Conservation (phyloP, 257 asterid genomes). For the Solanum chiquidenum region DNA sequence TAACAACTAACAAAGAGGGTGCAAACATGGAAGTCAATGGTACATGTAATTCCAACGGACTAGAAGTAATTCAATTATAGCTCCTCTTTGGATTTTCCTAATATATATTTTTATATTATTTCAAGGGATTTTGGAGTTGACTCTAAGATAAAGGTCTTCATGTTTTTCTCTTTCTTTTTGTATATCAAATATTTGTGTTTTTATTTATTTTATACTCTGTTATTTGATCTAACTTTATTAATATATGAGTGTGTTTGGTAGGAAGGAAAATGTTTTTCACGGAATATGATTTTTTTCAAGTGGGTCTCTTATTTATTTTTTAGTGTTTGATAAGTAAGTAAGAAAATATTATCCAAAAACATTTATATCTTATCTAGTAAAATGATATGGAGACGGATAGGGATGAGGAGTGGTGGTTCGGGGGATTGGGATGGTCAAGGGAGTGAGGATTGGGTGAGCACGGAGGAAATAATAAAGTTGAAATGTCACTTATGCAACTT, state of each 20-base stretch:
- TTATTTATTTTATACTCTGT: not conserved
- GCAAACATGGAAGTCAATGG: not conserved
- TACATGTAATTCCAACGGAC: not conserved
- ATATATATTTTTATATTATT: no score
- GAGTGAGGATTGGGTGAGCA: not conserved
- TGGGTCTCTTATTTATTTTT: no score
- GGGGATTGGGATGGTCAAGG: not conserved
- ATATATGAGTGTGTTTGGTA: not conserved
- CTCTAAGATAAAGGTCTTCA: not conserved
- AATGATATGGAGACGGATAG: not conserved
- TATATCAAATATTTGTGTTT: not conserved
- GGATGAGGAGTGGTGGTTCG: not conserved
- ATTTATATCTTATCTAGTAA: not conserved
- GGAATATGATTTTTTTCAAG: not conserved
- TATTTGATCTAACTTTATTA: not conserved
- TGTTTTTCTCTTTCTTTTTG: not conserved
- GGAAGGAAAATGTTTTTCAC: not conserved
- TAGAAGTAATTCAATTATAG: not conserved
- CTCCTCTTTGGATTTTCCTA: not conserved
- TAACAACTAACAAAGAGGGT: not conserved
- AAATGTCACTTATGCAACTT: not conserved
- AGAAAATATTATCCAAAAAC: fast-evolving
- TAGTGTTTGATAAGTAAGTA: no score
- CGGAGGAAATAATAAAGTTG: no score
- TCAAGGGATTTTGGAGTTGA: not conserved